phyloP scores from a whole-genome alignment of 257 asterid genomes.

The Solanum clarkiae region DNA sequence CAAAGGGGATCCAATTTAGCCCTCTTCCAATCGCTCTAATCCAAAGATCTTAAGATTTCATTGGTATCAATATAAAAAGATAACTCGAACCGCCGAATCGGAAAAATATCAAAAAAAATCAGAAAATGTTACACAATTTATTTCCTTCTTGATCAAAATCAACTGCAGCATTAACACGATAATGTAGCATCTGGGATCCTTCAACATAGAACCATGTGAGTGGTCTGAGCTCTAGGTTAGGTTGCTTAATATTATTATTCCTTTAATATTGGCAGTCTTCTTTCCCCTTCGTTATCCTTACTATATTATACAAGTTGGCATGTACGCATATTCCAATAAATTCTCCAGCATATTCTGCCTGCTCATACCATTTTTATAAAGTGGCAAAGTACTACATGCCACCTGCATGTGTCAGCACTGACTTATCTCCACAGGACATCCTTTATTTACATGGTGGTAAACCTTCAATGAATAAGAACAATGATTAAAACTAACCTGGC shows the following conservation, averaged over 20 bases:
- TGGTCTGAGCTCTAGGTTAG: neutral
- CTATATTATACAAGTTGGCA: neutral
- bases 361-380: neutral
- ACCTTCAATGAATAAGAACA: neutral
- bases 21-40: neutral
- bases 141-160: too few species aligned
- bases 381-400: neutral
- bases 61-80: neutral
- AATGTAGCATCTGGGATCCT: neutral
- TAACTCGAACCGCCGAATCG: too few species aligned
- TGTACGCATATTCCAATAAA: neutral
- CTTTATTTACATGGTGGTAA: neutral
- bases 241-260: neutral
- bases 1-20: neutral
- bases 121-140: too few species aligned
- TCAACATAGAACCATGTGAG: neutral
- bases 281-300: neutral
- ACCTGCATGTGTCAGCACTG: neutral
- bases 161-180: too few species aligned
- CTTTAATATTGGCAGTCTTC: neutral
- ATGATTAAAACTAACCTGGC: neutral
- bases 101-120: too few species aligned
- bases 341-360: neutral
- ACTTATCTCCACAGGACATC: neutral
- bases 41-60: neutral